These are phyloP conservation scores for Aspergillus luchuensis DNA, from an alignment of 2,329 filamentous ascomycete species.

Conservation along the genomic window DNA sequence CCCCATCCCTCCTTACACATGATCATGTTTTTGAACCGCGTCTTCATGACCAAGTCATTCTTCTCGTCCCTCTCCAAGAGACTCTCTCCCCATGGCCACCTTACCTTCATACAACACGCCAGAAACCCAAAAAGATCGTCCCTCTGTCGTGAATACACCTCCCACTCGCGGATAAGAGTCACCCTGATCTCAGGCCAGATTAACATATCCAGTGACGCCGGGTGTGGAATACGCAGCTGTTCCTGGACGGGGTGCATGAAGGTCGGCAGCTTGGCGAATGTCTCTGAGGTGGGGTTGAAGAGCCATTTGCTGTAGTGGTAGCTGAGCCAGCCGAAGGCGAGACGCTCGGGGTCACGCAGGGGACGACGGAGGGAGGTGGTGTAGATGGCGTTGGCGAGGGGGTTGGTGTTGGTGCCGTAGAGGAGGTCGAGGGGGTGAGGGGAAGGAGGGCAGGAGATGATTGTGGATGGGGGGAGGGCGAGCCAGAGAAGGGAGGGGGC, in stretches of 20 bases:
- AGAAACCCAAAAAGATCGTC: constrained; percentile 13
- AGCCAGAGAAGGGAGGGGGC: constrained; percentile 21
- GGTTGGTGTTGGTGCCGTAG: constrained; percentile 30
- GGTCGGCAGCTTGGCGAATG: constrained; percentile 21
- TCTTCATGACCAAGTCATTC: constrained; percentile 12
- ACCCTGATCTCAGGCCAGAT: constrained; percentile 27
- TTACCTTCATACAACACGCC: constrained; percentile 14
- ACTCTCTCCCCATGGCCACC: constrained; percentile 18
- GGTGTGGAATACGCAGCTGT: constrained; percentile 25
- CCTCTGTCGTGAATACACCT: constrained; percentile 13
- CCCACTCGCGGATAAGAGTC: constrained; percentile 29
- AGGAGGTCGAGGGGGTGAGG: constrained; percentile 28
- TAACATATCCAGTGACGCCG: constrained; percentile 23
- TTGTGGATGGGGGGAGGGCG: constrained; percentile 21
- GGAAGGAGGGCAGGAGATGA: constrained; percentile 23
- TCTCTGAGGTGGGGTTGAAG: constrained; percentile 22
- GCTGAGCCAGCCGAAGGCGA: constrained; percentile 24
- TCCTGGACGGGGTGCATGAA: constrained; percentile 23
- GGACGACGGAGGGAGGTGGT: constrained; percentile 21
- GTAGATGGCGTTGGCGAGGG: constrained; percentile 30
- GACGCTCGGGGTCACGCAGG: constrained; percentile 28
- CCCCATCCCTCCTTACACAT: constrained; percentile 10
- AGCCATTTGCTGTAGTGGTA: constrained; percentile 30
- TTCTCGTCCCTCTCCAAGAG: constrained; percentile 16
- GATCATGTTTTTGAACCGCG: constrained; percentile 16